A percentile compares a stretch with the other conserved stretches of the same genome.
phyloP scores from a whole-genome alignment of 805 yeast genomes.

The Kuraishia capsulata region DNA sequence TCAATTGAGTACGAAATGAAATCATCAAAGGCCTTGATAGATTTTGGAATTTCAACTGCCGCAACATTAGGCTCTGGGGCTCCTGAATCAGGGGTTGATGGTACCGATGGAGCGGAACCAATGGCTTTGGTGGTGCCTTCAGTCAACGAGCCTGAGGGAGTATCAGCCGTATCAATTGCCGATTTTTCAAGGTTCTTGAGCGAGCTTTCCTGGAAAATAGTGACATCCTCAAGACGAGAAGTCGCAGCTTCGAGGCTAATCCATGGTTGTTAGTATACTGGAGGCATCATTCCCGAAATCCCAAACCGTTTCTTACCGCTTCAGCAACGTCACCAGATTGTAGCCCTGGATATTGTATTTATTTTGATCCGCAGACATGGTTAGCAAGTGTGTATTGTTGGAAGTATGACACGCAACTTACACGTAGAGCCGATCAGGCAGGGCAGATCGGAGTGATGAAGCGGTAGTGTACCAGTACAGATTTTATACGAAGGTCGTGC shows the following conservation, averaged over 20 bases:
- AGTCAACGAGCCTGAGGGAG: too few species aligned
- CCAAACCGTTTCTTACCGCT: slow-evolving; percentile 29
- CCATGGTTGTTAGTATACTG: slow-evolving; percentile 4
- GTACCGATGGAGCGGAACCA: background rate
- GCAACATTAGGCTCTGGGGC: slow-evolving; percentile 4
- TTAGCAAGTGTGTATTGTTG: background rate
- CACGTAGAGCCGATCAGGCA: too few species aligned
- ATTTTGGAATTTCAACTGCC: slow-evolving; percentile 25
- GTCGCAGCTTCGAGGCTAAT: slow-evolving; percentile 90
- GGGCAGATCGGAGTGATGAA: too few species aligned
- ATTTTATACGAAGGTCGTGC: too few species aligned
- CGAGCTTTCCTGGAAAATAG: slow-evolving; percentile 64
- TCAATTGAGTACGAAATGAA: slow-evolving; percentile 42
- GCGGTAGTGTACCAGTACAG: too few species aligned
- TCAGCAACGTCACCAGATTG: slow-evolving; percentile 72
- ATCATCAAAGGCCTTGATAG: slow-evolving; percentile 43
- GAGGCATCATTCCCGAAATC: background rate
- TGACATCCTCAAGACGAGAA: slow-evolving; percentile 82
- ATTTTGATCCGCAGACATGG: slow-evolving; percentile 23
- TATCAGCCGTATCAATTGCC: slow-evolving; percentile 8
- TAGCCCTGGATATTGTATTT: slow-evolving; percentile 68
- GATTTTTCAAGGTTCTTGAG: slow-evolving; percentile 10
- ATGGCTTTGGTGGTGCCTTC: slow-evolving; percentile 6
- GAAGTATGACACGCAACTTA: background rate
- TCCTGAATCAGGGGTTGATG: slow-evolving; percentile 2